Evolutionary conservation across 768 basidiomycete species (phyloP).

Genomic region (Podaxis sp.): DNA sequence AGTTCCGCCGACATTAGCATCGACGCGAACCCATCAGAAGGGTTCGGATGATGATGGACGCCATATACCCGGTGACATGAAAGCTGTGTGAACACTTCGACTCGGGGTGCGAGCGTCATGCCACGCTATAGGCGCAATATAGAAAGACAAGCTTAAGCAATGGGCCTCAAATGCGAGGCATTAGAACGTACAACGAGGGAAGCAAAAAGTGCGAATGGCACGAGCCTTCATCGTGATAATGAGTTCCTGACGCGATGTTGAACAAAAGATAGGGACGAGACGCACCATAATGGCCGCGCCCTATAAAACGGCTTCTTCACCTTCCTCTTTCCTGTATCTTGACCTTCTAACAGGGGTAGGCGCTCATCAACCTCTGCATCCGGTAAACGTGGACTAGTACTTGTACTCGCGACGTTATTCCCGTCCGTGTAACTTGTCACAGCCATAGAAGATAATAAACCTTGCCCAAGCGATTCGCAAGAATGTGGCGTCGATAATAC

Average conservation of each 20-base stretch:
- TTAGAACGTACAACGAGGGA: constrained; percentile 56
- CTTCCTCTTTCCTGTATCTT: not conserved
- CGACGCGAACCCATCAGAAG: not conserved
- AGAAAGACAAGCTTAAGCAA: constrained; percentile 6
- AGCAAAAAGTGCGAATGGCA: constrained; percentile 67
- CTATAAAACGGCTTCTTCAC: constrained; percentile 48
- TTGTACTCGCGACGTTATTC: not conserved
- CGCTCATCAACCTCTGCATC: not conserved
- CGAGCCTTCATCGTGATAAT: constrained; percentile 49
- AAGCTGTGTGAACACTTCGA: constrained; percentile 77
- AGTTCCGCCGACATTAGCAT: not conserved
- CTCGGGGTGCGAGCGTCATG: constrained; percentile 78
- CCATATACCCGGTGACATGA: constrained; percentile 57
- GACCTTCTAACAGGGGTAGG: not conserved
- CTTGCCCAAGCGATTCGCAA: not conserved
- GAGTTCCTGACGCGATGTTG: not conserved
- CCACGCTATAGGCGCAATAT: constrained; percentile 51
- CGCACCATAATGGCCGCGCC: constrained; percentile 47
- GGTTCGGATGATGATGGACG: constrained; percentile 8
- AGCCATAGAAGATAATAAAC: not conserved
- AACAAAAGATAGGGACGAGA: not conserved
- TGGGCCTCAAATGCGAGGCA: not conserved
- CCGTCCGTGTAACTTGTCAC: not conserved
- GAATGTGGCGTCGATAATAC: not conserved
- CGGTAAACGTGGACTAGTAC: not conserved